These are phyloP conservation scores for Boletales sp. DNA, from an alignment of 768 basidiomycete genomes.

Conservation along the genomic window DNA sequence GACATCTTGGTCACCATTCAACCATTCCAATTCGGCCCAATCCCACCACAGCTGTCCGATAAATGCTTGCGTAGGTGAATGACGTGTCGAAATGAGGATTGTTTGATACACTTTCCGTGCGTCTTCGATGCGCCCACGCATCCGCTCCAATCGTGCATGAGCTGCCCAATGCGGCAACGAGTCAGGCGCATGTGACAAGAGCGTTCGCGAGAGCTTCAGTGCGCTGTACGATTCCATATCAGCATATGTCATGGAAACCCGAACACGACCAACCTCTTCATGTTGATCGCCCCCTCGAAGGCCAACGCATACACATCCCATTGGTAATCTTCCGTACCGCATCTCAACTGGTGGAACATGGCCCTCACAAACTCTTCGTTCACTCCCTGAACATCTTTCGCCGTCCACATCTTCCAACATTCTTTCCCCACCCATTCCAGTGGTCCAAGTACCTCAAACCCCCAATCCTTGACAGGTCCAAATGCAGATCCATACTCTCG, in stretches of 20 bases:
- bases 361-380: slow-evolving; percentile 50
- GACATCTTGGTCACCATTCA: slow-evolving; percentile 46
- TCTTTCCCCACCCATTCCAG: slow-evolving; percentile 44
- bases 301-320: slow-evolving; percentile 68
- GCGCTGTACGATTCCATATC: slow-evolving; percentile 43
- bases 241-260: slow-evolving; percentile 5
- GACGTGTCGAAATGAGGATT: slow-evolving; percentile 48
- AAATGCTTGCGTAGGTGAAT: slow-evolving; percentile 32
- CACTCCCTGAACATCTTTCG: slow-evolving; percentile 47
- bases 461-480: slow-evolving; percentile 70
- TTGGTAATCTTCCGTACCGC: slow-evolving; percentile 45
- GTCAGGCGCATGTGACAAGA: slow-evolving; percentile 54
- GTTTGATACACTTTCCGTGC: slow-evolving; percentile 78
- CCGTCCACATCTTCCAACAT: slow-evolving; percentile 41
- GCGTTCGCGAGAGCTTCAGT: slow-evolving; percentile 59
- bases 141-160: slow-evolving; percentile 71
- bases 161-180: slow-evolving; percentile 67
- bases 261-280: slow-evolving; percentile 49
- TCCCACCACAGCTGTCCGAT: slow-evolving; percentile 66
- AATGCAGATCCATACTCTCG: slow-evolving; percentile 57
- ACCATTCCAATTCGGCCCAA: slow-evolving; percentile 86
- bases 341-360: slow-evolving; percentile 56
- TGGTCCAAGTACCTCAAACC: slow-evolving; percentile 47
- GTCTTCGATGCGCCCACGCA: slow-evolving; percentile 60
- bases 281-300: slow-evolving; percentile 58